Percentiles rank a stretch among this genome's conserved stretches.
Evolutionary conservation across 176 grass and related monocot species (phyloP).

Genomic region (Musa itinerans): DNA sequence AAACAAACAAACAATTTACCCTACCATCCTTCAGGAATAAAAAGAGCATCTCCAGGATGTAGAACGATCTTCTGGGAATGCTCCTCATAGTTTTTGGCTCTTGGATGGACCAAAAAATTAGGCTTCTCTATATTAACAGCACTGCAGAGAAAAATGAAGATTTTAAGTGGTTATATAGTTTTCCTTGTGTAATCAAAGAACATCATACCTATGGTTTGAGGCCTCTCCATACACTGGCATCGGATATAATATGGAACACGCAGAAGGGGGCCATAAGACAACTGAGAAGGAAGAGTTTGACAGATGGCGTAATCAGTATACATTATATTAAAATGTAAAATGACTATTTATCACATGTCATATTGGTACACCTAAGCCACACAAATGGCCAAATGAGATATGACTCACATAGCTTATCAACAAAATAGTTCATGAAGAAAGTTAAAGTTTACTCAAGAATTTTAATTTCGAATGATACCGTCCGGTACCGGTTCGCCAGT

Average conservation of each 20-base stretch:
- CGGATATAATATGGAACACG: slow-evolving; percentile 63
- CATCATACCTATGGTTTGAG: slow-evolving; percentile 86
- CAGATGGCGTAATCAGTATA: neutral
- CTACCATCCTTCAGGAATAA: slow-evolving; percentile 99
- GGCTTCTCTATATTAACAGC: slow-evolving; percentile 61
- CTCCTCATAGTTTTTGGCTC: slow-evolving; percentile 56
- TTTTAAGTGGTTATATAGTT: neutral
- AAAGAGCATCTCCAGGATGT: slow-evolving; percentile 62
- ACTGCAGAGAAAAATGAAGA: slow-evolving; percentile 28
- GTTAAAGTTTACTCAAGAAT: neutral
- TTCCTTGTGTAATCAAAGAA: neutral
- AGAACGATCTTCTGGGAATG: slow-evolving; percentile 70
- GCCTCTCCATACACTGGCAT: slow-evolving; percentile 95
- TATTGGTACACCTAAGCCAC: neutral
- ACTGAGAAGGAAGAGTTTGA: slow-evolving; percentile 33
- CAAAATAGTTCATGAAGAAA: neutral
- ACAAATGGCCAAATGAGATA: neutral
- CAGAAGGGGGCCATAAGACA: slow-evolving; percentile 76
- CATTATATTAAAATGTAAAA: neutral
- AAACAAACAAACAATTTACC: neutral
- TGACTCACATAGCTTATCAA: neutral
- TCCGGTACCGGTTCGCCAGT: too few species aligned
- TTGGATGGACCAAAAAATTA: slow-evolving; percentile 52
- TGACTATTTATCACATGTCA: neutral
- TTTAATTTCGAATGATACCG: too few species aligned